Percentiles rank a stretch among this genome's conserved stretches.
phyloP scores from a whole-genome alignment of 306 rosid species.

The Coriaria nepalensis region DNA sequence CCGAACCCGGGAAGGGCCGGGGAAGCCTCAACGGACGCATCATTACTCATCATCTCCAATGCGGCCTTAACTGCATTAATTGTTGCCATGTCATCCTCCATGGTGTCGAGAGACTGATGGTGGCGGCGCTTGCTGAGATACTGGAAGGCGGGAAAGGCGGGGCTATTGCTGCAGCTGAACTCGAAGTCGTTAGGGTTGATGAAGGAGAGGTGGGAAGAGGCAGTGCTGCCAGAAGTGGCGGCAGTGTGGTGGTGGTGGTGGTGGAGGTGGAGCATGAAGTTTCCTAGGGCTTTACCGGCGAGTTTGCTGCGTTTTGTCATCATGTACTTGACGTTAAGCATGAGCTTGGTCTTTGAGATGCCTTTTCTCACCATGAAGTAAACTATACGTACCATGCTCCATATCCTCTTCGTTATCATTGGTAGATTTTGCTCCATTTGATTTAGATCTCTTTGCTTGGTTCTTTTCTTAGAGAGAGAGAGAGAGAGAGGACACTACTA shows the following conservation, averaged over 20 bases:
- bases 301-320: constrained; percentile 11
- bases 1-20: constrained; percentile 34
- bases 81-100: constrained; percentile 3
- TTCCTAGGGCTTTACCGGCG: constrained; percentile 6
- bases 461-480: constrained; percentile 14
- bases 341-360: constrained; percentile 27
- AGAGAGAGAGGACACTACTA: constrained; percentile 10
- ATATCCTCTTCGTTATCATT: constrained; percentile 36
- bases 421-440: constrained; percentile 37
- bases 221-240: background rate
- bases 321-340: constrained; percentile 7
- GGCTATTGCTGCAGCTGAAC: constrained; percentile 16
- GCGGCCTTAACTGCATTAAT: constrained; percentile 7
- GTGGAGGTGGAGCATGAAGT: constrained; percentile 16
- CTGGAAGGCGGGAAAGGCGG: constrained; percentile 6
- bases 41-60: constrained; percentile 28
- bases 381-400: constrained; percentile 50
- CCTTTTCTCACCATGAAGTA: constrained; percentile 50
- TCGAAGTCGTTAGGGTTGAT: constrained; percentile 7
- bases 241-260: background rate
- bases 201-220: constrained; percentile 1
- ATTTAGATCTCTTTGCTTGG: too few species aligned
- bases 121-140: constrained; percentile 7
- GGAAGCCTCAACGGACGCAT: constrained; percentile 15
- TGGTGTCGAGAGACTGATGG: constrained; percentile 8